Evolutionary conservation across 257 asterid genomes (phyloP), one percentile per base, ranked within the genome.

Genomic region (Scutellaria minor): DNA sequence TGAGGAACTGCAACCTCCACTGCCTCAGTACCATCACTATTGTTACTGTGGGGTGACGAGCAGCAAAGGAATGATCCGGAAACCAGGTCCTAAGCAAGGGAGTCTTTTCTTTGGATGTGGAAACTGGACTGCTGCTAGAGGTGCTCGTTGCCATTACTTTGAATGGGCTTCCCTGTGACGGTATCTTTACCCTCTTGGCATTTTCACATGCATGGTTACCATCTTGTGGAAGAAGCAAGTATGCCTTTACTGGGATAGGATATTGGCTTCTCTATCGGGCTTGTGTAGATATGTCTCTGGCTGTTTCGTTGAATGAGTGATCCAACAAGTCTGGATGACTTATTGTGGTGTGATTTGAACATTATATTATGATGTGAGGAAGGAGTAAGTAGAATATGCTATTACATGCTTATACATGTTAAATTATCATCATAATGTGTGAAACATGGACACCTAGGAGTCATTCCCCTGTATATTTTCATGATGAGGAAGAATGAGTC

Each of bases 31-130:
- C 66, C 83, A 75, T 64, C 91, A 84, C 51, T 76, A 58, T 67
- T 92, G 98, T 64, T 82, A 82, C 67, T 92, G 98, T 69, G 96
- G 98, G 79, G 89, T 88, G 72, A 83, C 81, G 27, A 90, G 96
- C 83, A 81, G 89, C 82, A 84, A 83, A 77, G 92, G 87, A 37
- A 64, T 88, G 82, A 65, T 89, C 40, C 81, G 87, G 8, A 88
- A 86, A 73, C 95, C 98, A 5, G 97, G 97, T 65, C 96, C 96
- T 8, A 89, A 84, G 78, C 95, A 89, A 75, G 97, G 97, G 51
- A 83, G 91, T 77, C 46, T 77, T 12, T 89, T 91, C 87, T 89
- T 89, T 39, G 95, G 95, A 13, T 91, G 96, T 64, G 97, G 96
- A 60, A 86, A 89, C 74, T 91, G 97, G 97, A 87, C 92, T 72